Percentiles rank a stretch among this genome's conserved stretches.
Evolutionary conservation across 139 green algal species (phyloP).

Genomic region (Dunaliella sp.): DNA sequence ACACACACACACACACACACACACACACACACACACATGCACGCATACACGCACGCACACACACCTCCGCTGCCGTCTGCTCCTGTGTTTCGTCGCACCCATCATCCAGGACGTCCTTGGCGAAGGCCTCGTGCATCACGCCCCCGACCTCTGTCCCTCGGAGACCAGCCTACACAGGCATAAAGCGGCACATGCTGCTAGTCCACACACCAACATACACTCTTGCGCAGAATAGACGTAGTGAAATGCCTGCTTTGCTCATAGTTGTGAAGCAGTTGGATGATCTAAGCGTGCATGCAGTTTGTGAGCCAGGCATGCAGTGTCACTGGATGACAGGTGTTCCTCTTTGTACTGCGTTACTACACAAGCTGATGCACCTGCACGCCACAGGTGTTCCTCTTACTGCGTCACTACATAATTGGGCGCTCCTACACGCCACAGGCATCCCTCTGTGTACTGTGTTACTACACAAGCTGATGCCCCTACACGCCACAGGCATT

Average conservation of each 20-base stretch:
- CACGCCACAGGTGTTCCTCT: too few relatives aligned
- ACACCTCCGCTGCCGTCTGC: not conserved
- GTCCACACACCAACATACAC: not conserved
- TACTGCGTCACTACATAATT: too few relatives aligned
- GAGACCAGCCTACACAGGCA: not conserved
- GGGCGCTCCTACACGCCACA: too few relatives aligned
- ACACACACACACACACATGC: not conserved
- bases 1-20: not conserved
- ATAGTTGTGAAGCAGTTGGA: too few relatives aligned
- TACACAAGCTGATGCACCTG: too few relatives aligned
- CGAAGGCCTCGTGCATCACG: not conserved
- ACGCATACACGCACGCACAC: not conserved
- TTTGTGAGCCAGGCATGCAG: not conserved
- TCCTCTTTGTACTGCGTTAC: too few relatives aligned
- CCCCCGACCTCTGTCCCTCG: not conserved
- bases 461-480: too few relatives aligned
- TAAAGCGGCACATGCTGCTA: not conserved
- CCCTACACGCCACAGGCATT: too few relatives aligned
- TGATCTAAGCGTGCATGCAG: not conserved
- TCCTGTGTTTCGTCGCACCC: not conserved
- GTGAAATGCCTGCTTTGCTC: too few relatives aligned
- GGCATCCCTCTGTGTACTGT: too few relatives aligned
- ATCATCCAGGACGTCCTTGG: not conserved
- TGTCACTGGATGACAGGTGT: too few relatives aligned
- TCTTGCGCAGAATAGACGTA: not conserved